Conservation (phyloP, 1,284 basidiomycete species). For the Pascua sp. region DNA sequence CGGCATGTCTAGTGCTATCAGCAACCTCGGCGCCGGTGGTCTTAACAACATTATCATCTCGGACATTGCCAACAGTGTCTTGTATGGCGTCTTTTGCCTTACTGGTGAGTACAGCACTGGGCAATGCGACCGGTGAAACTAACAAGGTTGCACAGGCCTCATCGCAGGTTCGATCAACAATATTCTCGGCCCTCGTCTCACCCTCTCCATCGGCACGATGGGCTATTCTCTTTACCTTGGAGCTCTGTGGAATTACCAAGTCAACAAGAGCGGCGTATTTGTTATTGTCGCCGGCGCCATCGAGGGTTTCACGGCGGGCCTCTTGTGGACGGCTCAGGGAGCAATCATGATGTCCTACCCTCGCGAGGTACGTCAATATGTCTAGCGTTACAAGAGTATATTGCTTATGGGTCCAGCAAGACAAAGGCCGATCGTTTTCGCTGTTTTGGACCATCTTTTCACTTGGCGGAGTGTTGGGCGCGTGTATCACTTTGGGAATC, state of each 20-base stretch:
- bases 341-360: constrained; percentile 53
- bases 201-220: constrained; percentile 48
- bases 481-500: constrained; percentile 50
- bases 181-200: constrained; percentile 49
- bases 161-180: constrained; percentile 5
- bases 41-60: constrained; percentile 46
- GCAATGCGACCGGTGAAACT: background rate
- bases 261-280: constrained; percentile 23
- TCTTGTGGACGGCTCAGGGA: constrained; percentile 48
- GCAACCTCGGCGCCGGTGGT: constrained; percentile 53
- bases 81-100: constrained; percentile 53
- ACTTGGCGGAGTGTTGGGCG: constrained; percentile 51
- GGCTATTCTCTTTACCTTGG: constrained; percentile 41
- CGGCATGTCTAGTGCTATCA: constrained; percentile 56
- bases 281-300: constrained; percentile 51
- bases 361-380: constrained; percentile 31
- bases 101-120: constrained; percentile 35
- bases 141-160: background rate
- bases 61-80: constrained; percentile 53
- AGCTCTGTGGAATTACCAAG: constrained; percentile 17
- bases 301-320: constrained; percentile 36
- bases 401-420: background rate
- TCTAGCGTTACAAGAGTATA: no score
- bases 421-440: constrained; percentile 3
- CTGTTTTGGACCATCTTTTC: constrained; percentile 53